A percentile compares a stretch with the other conserved stretches of the same genome.
phyloP scores from a whole-genome alignment of 495 filamentous ascomycete genomes.

The Trypethelium eluteriae region DNA sequence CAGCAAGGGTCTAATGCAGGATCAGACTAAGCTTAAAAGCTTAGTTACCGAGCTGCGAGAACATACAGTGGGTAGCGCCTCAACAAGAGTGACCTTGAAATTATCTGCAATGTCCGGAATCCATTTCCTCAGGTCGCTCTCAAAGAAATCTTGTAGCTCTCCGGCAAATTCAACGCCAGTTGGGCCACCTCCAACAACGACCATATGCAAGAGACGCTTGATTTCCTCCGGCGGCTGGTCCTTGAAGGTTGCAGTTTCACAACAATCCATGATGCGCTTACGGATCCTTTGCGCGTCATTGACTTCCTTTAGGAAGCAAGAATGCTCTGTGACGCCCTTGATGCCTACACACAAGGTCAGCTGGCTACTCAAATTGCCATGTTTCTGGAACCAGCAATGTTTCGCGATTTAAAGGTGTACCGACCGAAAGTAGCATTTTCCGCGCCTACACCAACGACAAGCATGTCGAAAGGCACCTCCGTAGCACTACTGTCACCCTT shows the following conservation, averaged over 20 bases:
- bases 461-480: slow-evolving; percentile 95
- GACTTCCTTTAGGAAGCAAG: slow-evolving; percentile 98
- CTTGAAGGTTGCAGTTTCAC: slow-evolving; percentile 97
- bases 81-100: slow-evolving; percentile 94
- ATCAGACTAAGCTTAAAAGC: too few species aligned
- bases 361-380: too few species aligned
- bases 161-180: slow-evolving; percentile 98
- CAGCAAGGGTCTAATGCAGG: neutral
- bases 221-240: slow-evolving; percentile 84
- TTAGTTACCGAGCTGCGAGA: neutral
- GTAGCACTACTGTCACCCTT: slow-evolving; percentile 75
- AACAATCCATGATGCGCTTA: slow-evolving; percentile 98
- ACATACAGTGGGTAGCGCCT: slow-evolving; percentile 85
- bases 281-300: slow-evolving; percentile 89
- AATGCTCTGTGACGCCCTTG: slow-evolving; percentile 86
- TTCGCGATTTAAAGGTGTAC: slow-evolving; percentile 19
- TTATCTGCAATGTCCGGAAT: slow-evolving; percentile 88
- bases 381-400: neutral
- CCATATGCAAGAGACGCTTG: slow-evolving; percentile 95
- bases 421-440: slow-evolving; percentile 96
- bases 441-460: slow-evolving; percentile 92
- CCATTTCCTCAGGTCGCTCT: slow-evolving; percentile 95
- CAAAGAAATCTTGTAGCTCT: slow-evolving; percentile 97
- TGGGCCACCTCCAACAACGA: slow-evolving; percentile 94
- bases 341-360: slow-evolving; percentile 49